phyloP scores from a whole-genome alignment of 257 asterid genomes.

The Nicotiana obtusifolia region DNA sequence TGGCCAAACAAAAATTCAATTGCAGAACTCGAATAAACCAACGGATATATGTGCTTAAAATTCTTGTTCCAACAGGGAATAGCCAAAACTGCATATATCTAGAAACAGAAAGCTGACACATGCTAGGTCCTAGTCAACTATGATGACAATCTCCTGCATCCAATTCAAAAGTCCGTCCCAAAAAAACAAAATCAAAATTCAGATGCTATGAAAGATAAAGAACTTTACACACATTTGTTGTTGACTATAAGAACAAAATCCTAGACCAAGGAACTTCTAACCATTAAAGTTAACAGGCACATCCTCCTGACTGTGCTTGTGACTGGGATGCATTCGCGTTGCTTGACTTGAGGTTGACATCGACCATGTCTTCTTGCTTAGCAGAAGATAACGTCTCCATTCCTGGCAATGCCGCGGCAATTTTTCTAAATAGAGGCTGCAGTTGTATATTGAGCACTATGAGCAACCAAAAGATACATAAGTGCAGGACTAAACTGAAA shows the following conservation, averaged over 20 bases:
- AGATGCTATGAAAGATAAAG: background rate
- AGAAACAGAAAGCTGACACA: slow-evolving; percentile 25
- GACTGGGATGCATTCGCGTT: slow-evolving; percentile 56
- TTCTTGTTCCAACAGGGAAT: background rate
- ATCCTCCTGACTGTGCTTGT: slow-evolving; percentile 74
- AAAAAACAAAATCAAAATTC: background rate
- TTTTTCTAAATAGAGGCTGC: slow-evolving; percentile 80
- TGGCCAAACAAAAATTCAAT: background rate
- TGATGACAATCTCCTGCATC: slow-evolving; percentile 1
- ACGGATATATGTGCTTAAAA: too few relatives aligned
- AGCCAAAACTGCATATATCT: background rate
- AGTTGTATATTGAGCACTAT: background rate
- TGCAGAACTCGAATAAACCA: background rate
- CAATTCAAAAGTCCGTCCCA: background rate
- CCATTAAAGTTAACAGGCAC: slow-evolving; percentile 57
- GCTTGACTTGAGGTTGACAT: slow-evolving; percentile 80
- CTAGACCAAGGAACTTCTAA: background rate
- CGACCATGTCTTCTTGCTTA: slow-evolving; percentile 90
- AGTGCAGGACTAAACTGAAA: too few relatives aligned
- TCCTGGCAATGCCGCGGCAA: slow-evolving; percentile 90
- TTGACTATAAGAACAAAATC: background rate
- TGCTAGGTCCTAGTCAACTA: slow-evolving; percentile 10
- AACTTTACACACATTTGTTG: slow-evolving; percentile 14
- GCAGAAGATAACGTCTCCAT: slow-evolving; percentile 84
- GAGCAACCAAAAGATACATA: background rate